Conservation (phyloP, 441 rosid species). For the Lepidium campestre region DNA sequence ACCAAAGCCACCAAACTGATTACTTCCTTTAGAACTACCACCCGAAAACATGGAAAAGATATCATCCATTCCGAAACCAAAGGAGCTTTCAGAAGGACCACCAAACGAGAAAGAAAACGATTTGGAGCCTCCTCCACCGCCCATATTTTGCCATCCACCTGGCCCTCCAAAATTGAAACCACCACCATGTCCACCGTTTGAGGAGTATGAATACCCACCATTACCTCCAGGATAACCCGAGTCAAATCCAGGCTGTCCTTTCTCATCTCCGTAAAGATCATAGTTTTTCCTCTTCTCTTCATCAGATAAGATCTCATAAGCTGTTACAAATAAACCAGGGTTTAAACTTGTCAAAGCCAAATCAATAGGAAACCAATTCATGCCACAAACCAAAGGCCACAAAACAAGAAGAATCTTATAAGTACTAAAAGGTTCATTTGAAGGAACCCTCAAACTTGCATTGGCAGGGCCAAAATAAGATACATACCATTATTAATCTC, state of each 20-base stretch:
- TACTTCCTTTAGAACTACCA: constrained; percentile 30
- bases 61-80: constrained; percentile 65
- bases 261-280: constrained; percentile 86
- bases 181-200: constrained; percentile 58
- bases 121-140: constrained; percentile 59
- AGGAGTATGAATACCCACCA: constrained; percentile 52
- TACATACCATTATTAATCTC: constrained; percentile 81
- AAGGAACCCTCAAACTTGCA: not conserved
- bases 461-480: not conserved
- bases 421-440: not conserved
- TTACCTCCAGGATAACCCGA: constrained; percentile 56
- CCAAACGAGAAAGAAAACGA: constrained; percentile 75
- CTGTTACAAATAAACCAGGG: constrained; percentile 37
- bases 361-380: not conserved
- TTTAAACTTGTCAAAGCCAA: not conserved
- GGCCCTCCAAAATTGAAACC: constrained; percentile 52
- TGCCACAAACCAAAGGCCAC: not conserved
- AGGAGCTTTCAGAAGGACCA: constrained; percentile 51
- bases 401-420: not conserved
- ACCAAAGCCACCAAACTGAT: constrained; percentile 35
- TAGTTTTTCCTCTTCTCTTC: constrained; percentile 86
- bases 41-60: constrained; percentile 64
- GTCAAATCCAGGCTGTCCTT: constrained; percentile 74
- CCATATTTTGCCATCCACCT: constrained; percentile 72
- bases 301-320: constrained; percentile 88